These are phyloP conservation scores for Prunus mongolica DNA, from an alignment of 306 rosid genomes.

Conservation along the genomic window DNA sequence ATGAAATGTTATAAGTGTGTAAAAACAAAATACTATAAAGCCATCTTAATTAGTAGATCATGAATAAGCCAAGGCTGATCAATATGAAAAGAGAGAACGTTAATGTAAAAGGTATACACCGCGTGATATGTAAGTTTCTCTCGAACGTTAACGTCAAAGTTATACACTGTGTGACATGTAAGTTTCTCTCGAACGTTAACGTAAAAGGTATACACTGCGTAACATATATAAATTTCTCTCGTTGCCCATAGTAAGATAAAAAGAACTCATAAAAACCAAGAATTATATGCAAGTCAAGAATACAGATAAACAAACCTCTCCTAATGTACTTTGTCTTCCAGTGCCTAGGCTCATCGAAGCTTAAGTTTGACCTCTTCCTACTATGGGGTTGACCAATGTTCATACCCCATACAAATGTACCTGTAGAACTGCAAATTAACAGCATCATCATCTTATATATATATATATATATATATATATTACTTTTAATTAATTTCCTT, in stretches of 20 bases:
- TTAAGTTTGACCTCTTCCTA: constrained; percentile 13
- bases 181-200: too few relatives aligned
- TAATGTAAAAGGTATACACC: too few relatives aligned
- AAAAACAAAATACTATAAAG: neutral
- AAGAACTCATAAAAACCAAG: too few relatives aligned
- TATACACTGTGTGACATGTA: too few relatives aligned
- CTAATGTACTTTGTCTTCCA: neutral
- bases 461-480: too few relatives aligned
- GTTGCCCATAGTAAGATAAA: too few relatives aligned
- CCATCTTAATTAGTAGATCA: neutral
- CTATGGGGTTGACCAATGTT: constrained; percentile 10
- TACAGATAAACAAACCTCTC: too few relatives aligned
- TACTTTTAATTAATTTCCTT: neutral
- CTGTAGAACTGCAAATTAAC: neutral
- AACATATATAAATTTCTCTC: too few relatives aligned
- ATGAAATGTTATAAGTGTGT: neutral
- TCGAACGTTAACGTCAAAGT: too few relatives aligned
- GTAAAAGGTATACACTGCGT: too few relatives aligned
- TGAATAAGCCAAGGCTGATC: neutral
- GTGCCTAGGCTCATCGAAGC: constrained; percentile 11
- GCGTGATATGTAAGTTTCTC: neutral
- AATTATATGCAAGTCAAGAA: too few relatives aligned
- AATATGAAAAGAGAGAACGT: neutral
- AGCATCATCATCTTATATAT: too few relatives aligned
- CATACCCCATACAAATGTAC: neutral